Conservation (phyloP, 2,329 filamentous ascomycete species). For the Reticulascus tulasneorum region DNA sequence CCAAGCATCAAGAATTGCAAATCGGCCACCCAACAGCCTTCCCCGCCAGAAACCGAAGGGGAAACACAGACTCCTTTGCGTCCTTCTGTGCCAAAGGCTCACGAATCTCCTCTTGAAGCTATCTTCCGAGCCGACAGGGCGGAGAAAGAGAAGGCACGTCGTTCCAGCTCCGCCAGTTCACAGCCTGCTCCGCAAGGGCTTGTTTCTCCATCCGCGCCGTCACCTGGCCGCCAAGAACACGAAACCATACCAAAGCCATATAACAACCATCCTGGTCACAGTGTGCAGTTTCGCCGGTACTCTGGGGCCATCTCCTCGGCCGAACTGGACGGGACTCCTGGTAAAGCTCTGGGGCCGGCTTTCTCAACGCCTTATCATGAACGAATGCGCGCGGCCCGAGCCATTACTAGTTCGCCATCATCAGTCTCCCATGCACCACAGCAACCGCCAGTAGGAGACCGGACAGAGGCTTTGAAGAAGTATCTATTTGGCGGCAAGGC, state of each 20-base stretch:
- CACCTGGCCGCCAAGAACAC: conserved; percentile 28
- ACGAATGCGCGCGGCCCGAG: conserved; percentile 53
- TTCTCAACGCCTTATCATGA: conserved; percentile 66
- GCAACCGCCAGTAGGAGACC: conserved; percentile 20
- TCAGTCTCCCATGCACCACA: too few relatives aligned
- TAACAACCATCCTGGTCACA: conserved; percentile 10
- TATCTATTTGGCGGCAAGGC: conserved; percentile 47
- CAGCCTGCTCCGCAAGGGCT: conserved; percentile 33
- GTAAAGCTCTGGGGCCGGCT: conserved; percentile 56
- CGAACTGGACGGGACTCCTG: conserved; percentile 62
- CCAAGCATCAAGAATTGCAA: too few relatives aligned
- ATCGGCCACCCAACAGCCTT: conserved; percentile 35
- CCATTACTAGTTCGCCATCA: too few relatives aligned
- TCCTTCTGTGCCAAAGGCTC: conserved; percentile 23
- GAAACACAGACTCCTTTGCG: conserved; percentile 43
- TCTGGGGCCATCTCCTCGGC: conserved; percentile 55
- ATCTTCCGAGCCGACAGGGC: conserved; percentile 86
- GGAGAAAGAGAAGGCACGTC: conserved; percentile 62
- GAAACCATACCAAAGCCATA: conserved; percentile 11
- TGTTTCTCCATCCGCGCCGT: conserved; percentile 48
- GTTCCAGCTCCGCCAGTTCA: conserved; percentile 47
- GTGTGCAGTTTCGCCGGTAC: conserved; percentile 13
- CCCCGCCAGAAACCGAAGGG: conserved; percentile 49
- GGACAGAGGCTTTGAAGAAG: conserved; percentile 50
- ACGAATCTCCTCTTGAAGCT: conserved; percentile 79